Conservation (phyloP, 2,329 filamentous ascomycete genomes). For the Neurospora sp. region DNA sequence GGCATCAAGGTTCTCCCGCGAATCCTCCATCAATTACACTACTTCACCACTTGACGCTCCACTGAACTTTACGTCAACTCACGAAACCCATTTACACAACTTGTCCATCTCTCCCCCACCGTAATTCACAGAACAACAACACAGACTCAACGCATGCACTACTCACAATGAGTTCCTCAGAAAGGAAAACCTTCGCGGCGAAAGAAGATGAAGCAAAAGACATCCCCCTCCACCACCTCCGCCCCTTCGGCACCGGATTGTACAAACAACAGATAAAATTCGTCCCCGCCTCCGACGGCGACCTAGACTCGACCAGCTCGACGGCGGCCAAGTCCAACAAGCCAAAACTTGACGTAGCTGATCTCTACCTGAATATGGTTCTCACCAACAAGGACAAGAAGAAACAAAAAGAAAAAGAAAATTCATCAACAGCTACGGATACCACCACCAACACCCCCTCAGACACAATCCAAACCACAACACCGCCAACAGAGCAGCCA, state of each 20-base stretch:
- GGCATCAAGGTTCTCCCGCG: background rate
- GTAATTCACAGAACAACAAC: background rate
- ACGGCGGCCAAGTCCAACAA: conserved; percentile 12
- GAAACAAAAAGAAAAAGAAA: background rate
- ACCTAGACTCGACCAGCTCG: conserved; percentile 19
- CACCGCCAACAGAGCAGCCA: background rate
- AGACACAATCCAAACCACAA: background rate
- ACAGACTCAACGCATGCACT: background rate
- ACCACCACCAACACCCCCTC: conserved; percentile 14
- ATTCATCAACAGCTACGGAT: conserved; percentile 1
- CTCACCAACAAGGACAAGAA: conserved; percentile 31
- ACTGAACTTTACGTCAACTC: background rate
- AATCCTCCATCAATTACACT: background rate
- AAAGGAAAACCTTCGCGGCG: background rate
- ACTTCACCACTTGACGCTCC: background rate
- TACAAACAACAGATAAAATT: conserved; percentile 46
- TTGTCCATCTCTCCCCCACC: background rate
- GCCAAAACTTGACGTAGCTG: conserved; percentile 30
- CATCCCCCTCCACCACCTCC: conserved; percentile 42
- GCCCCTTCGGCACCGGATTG: conserved; percentile 47
- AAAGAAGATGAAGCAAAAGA: conserved; percentile 30
- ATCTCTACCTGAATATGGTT: conserved; percentile 60
- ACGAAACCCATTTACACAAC: background rate
- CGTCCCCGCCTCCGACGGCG: conserved; percentile 40
- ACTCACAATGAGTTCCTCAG: background rate